phyloP scores from a whole-genome alignment of 2,329 filamentous ascomycete genomes.

The Arthrobotrys entomopaga region DNA sequence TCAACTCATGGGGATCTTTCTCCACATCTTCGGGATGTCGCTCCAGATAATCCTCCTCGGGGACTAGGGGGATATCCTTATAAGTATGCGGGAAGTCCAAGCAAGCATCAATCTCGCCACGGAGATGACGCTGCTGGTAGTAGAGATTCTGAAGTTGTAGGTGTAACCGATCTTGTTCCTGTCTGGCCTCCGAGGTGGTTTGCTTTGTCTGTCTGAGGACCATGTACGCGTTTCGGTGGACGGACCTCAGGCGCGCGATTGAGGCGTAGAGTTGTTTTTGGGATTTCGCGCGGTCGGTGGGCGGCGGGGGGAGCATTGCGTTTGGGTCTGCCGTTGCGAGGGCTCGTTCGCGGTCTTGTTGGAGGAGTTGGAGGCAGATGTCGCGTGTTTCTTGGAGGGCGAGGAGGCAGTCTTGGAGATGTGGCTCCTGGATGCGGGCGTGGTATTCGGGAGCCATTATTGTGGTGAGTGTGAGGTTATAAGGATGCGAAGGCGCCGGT shows the following conservation, averaged over 20 bases:
- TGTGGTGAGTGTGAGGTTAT: neutral
- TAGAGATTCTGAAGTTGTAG: constrained; percentile 94
- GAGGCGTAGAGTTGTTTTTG: constrained; percentile 83
- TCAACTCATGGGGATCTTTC: constrained; percentile 80
- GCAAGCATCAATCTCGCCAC: constrained; percentile 88
- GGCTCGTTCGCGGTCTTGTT: constrained; percentile 50
- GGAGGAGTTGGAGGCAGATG: constrained; percentile 57
- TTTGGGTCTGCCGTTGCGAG: constrained; percentile 14
- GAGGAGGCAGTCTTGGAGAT: constrained; percentile 57
- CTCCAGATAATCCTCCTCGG: constrained; percentile 81
- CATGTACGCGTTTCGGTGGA: constrained; percentile 84
- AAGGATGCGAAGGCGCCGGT: neutral
- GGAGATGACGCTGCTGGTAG: constrained; percentile 91
- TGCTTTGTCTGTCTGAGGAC: constrained; percentile 85
- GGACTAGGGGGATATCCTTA: constrained; percentile 83
- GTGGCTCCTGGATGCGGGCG: constrained; percentile 54
- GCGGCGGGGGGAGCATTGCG: constrained; percentile 62
- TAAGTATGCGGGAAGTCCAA: constrained; percentile 74
- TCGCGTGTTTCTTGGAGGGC: constrained; percentile 57
- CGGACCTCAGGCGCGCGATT: constrained; percentile 80
- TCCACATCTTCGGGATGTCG: constrained; percentile 79
- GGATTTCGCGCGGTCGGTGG: constrained; percentile 73
- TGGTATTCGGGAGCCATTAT: constrained; percentile 46
- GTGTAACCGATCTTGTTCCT: constrained; percentile 90
- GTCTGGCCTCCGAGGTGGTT: constrained; percentile 83